Percentiles rank a stretch among this genome's conserved stretches.
Conservation (phyloP, 2,329 filamentous ascomycete genomes). For the Aureobasidium sp. region DNA sequence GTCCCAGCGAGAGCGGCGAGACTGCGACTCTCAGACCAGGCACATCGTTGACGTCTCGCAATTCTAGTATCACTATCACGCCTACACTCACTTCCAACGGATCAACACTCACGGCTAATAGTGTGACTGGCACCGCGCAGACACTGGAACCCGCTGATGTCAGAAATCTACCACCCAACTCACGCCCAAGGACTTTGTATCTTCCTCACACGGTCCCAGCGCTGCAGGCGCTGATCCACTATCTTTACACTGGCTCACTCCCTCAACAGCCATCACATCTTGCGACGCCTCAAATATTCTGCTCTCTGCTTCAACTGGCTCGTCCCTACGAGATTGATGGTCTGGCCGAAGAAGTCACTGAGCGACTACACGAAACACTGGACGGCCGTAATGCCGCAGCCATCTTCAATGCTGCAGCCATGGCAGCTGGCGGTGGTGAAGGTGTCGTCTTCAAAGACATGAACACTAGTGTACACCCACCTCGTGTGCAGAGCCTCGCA, state of each 20-base stretch:
- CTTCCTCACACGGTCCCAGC: constrained; percentile 89
- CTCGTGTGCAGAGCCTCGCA: constrained; percentile 43
- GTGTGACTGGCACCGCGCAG: constrained; percentile 31
- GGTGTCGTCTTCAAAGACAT: constrained; percentile 59
- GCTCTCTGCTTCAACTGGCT: constrained; percentile 87
- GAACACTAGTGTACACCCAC: constrained; percentile 32
- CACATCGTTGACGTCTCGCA: constrained; percentile 49
- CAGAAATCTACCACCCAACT: constrained; percentile 47
- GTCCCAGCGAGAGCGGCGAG: constrained; percentile 64
- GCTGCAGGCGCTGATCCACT: constrained; percentile 83
- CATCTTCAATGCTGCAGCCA: constrained; percentile 95
- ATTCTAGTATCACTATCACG: constrained; percentile 82
- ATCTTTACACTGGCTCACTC: constrained; percentile 85
- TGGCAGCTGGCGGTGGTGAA: constrained; percentile 90
- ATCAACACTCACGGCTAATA: constrained; percentile 35
- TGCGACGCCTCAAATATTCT: constrained; percentile 91
- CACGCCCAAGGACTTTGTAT: constrained; percentile 78
- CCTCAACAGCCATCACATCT: constrained; percentile 68
- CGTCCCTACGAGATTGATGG: constrained; percentile 91
- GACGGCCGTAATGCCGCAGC: constrained; percentile 93
- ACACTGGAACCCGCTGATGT: constrained; percentile 44
- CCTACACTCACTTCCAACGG: constrained; percentile 48
- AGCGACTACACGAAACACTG: constrained; percentile 79
- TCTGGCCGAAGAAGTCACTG: constrained; percentile 83
- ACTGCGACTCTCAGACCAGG: constrained; percentile 64